phyloP scores from a whole-genome alignment of 202 grass and related monocot genomes.

The Panicum hallii region DNA sequence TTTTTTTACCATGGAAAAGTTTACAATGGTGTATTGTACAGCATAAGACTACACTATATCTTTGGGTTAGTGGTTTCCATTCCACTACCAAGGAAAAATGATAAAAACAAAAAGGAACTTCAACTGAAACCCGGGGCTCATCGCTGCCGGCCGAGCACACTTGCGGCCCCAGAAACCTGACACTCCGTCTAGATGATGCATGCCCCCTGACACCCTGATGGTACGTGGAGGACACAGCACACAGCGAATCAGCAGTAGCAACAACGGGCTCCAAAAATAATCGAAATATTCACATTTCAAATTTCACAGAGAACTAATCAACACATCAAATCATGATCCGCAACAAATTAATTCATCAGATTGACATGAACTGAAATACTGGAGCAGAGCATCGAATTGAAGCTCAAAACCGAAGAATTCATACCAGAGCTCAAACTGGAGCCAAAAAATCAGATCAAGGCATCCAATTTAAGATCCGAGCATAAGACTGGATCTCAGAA shows the following conservation, averaged over 20 bases:
- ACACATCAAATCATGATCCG: neutral
- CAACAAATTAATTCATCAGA: neutral
- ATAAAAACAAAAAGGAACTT: neutral
- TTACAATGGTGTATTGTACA: neutral
- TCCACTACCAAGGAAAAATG: neutral
- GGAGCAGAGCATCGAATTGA: neutral
- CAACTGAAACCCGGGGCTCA: neutral
- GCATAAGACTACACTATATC: neutral
- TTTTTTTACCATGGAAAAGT: neutral
- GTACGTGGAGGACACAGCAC: too few species aligned
- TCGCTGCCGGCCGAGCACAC: neutral
- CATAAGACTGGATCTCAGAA: neutral
- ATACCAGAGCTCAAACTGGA: neutral
- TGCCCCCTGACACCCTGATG: neutral
- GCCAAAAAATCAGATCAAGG: neutral
- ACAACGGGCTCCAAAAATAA: neutral
- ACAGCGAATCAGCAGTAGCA: neutral
- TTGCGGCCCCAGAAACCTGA: neutral
- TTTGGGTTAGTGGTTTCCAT: neutral
- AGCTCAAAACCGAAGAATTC: neutral
- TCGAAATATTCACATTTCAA: neutral
- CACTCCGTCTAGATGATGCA: neutral
- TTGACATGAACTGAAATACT: neutral
- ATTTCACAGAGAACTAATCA: neutral
- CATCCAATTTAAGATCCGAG: neutral